Base-by-base conservation (phyloP, 805 yeast genomes). In the Lipomyces anomalus region DNA sequence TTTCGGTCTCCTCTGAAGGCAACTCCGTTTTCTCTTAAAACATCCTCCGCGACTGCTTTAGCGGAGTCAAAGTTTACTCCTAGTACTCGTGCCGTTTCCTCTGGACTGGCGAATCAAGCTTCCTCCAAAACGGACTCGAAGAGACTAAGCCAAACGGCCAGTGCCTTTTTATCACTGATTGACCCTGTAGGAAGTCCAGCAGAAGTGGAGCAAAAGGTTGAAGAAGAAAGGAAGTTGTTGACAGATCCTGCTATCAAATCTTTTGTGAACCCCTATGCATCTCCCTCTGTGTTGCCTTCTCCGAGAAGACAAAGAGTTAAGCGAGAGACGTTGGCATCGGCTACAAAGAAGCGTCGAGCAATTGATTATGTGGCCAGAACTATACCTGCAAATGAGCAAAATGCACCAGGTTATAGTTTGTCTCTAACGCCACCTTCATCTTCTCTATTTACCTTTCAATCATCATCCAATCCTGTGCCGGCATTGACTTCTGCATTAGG, bases 91-190 rank as follows among this genome's bases (percentile, higher is more conserved):
- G n/a, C n/a, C n/a, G n/a, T n/a, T n/a, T n/a, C n/a, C n/a, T n/a
- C n/a, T n/a, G n/a, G n/a, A n/a, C n/a, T n/a, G n/a, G n/a, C n/a
- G n/a, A n/a, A n/a, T n/a, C n/a, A n/a, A n/a, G n/a, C n/a, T n/a
- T n/a, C n/a, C n/a, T n/a, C n/a, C n/a, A n/a, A n/a, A n/a, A n/a
- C n/a, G n/a, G n/a, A n/a, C n/a, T n/a, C n/a, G n/a, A n/a, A n/a
- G n/a, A n/a, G n/a, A n/a, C 44, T 71, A 43, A 73, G 76, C 50
- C 68, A 66, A 29, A 70, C 79, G 0, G 80, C 80, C 1, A 64
- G 73, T 42, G 71, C 79, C 1, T 61, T 75, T 39, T 57, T 75
- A 35, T 72, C 78, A 3, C 60, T 73, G 35, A 55, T 73, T n/a
- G 70, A 67, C 21, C 55, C 55, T 4, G 49, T 50, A n/a, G 55